A percentile compares a stretch with the other conserved stretches of the same genome.
Evolutionary conservation across 257 asterid species (phyloP).

Genomic region (Solanum pinnatisectum): DNA sequence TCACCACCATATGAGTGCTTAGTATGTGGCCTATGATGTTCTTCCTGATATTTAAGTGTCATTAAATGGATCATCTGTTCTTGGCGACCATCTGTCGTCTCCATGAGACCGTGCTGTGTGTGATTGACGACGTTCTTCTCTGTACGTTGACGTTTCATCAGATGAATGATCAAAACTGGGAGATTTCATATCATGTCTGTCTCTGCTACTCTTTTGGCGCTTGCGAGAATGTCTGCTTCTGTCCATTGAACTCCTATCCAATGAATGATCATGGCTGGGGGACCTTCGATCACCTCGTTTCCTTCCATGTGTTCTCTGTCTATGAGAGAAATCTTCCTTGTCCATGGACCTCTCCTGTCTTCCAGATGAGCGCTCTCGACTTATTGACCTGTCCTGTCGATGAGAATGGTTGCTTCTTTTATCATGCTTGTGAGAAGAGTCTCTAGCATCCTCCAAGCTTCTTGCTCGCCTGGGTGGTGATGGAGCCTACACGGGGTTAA

Average conservation of each 20-base stretch:
- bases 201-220: conserved; percentile 11
- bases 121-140: background rate
- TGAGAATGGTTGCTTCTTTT: conserved; percentile 12
- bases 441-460: conserved; percentile 26
- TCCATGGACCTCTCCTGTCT: conserved; percentile 18
- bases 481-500: conserved; percentile 34
- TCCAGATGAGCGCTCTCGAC: conserved; percentile 27
- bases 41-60: background rate
- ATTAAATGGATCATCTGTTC: background rate
- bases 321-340: conserved; percentile 18
- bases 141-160: conserved; percentile 1
- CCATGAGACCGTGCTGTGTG: background rate
- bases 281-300: conserved; percentile 24
- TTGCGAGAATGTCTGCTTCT: conserved; percentile 16
- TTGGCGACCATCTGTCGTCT: conserved; percentile 1
- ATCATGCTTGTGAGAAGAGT: conserved; percentile 22
- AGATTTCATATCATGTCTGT: conserved; percentile 29
- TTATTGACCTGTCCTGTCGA: conserved; percentile 26
- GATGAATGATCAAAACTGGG: conserved; percentile 13
- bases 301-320: conserved; percentile 16
- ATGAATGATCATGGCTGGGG: conserved; percentile 20
- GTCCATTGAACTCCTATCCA: conserved; percentile 21
- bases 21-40: background rate
- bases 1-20: background rate
- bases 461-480: conserved; percentile 73